Evolutionary conservation across 495 filamentous ascomycete genomes (phyloP).

Genomic region (Penicillium bovifimosum): DNA sequence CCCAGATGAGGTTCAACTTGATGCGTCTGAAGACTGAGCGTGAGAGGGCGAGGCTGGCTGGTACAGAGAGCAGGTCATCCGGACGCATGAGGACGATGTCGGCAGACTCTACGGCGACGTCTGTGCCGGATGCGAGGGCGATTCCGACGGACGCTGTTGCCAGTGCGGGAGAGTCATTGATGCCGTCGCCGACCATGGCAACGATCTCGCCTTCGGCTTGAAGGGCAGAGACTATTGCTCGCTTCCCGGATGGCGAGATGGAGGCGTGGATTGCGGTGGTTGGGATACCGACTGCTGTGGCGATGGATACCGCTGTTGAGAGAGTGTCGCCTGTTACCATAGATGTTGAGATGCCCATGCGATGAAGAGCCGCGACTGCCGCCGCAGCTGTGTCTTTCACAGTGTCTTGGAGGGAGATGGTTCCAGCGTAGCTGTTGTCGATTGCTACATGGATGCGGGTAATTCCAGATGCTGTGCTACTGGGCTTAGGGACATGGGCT

Average conservation of each 20-base stretch:
- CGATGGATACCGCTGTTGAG: conserved; percentile 75
- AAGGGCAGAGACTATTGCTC: conserved; percentile 70
- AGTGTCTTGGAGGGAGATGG: conserved; percentile 78
- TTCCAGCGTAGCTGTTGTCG: conserved; percentile 70
- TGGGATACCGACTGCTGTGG: conserved; percentile 75
- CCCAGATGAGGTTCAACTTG: conserved; percentile 88
- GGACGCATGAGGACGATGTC: conserved; percentile 94
- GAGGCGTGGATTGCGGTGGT: conserved; percentile 69
- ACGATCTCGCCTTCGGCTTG: conserved; percentile 69
- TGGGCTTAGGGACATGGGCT: conserved; percentile 15
- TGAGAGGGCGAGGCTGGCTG: conserved; percentile 76
- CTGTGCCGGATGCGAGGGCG: conserved; percentile 84
- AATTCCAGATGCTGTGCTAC: conserved; percentile 51
- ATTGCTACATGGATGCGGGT: conserved; percentile 92
- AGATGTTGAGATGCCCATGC: conserved; percentile 77
- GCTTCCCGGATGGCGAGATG: conserved; percentile 83
- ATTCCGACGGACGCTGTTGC: conserved; percentile 92
- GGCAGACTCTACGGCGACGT: conserved; percentile 97
- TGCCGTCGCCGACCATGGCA: conserved; percentile 97
- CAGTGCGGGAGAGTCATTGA: conserved; percentile 96
- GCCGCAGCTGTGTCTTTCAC: conserved; percentile 85
- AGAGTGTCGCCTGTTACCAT: conserved; percentile 93
- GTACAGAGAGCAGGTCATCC: conserved; percentile 85
- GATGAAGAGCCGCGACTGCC: conserved; percentile 73
- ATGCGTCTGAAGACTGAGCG: conserved; percentile 86